A percentile compares a stretch with the other conserved stretches of the same genome.
Evolutionary conservation across 345 rosid species (phyloP).

Genomic region (Barbarea vulgaris): DNA sequence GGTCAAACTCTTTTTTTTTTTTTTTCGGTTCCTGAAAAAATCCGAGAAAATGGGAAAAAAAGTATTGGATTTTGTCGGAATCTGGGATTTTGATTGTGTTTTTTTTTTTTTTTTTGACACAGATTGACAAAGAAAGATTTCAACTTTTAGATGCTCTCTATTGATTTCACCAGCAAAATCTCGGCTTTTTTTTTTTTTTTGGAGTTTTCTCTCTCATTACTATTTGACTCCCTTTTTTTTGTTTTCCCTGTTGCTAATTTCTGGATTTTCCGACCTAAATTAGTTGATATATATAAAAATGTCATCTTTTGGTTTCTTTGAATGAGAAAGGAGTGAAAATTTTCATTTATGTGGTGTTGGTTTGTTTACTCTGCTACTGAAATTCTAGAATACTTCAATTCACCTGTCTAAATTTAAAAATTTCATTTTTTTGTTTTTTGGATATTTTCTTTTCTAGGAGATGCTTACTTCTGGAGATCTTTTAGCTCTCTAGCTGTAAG

Average conservation of each 20-base stretch:
- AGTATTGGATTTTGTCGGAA: background rate
- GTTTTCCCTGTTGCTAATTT: background rate
- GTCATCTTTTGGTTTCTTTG: background rate
- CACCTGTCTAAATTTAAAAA: slow-evolving; percentile 1
- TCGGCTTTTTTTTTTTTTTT: background rate
- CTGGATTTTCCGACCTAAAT: background rate
- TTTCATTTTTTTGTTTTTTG: background rate
- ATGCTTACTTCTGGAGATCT: background rate
- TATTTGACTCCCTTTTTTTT: background rate
- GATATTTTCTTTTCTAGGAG: slow-evolving; percentile 5
- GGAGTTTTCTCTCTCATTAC: background rate
- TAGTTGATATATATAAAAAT: background rate
- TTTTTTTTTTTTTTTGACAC: background rate
- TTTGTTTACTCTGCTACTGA: slow-evolving; percentile 3
- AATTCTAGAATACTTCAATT: background rate
- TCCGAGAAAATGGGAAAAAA: background rate
- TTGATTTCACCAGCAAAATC: slow-evolving; percentile 20
- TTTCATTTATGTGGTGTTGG: background rate
- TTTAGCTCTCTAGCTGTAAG: background rate
- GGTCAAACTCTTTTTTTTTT: slow-evolving; percentile 5
- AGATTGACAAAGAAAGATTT: slow-evolving; percentile 18
- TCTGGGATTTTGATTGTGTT: slow-evolving; percentile 17
- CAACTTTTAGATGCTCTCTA: slow-evolving; percentile 3
- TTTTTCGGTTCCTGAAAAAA: background rate
- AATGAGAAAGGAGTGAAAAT: background rate